Evolutionary conservation across 306 rosid genomes (phyloP), one percentile per base, ranked within the genome.

Genomic region (Rosa chinensis): DNA sequence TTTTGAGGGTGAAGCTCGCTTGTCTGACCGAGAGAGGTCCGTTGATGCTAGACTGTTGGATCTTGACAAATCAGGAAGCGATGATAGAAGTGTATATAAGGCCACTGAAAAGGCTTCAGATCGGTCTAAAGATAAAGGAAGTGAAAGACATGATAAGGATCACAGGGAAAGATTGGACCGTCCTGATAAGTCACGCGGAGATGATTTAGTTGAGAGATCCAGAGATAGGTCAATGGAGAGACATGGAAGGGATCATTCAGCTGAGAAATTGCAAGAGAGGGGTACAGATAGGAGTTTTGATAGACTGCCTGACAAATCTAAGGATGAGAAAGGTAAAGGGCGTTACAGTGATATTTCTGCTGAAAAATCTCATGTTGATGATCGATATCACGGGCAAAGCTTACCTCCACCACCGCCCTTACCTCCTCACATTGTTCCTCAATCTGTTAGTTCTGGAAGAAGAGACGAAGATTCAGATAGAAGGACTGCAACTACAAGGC

Each of bases 351-450:
- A 95, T 82, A 37, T 78, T 69, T 56, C 91, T 40, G 40, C 56
- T 9, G 99, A 95, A 48, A 95, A 93, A 83, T 88, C 97, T 85
- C 97, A 90, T 64, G 61, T 61, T 45, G 99, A 95, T 70, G 99
- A 91, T 71, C 96, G 97, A 53, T 91, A 91, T 88, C 96, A 93
- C 66, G 97, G 93, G 62, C 99, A 95, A 88, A 88, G 83, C 87
- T 86, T 95, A 90, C 99, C 99, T 66, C 99, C 99, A 1, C 99
- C 99, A 25, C 99, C 99, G 32, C 99, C 99, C 76, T 83, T 95
- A 81, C 99, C 99, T 61, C 98, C 97, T 52, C 91, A 95, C 79
- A 10, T 93, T 89, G 91, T 91, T 83, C 99, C 98, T 79, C 99
- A 95, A 77, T 95, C 98, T 84, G 84, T 95, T 66, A 88, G 84